Conservation (phyloP, 805 yeast genomes). For the Sugiyamaella qingdaonensis region DNA sequence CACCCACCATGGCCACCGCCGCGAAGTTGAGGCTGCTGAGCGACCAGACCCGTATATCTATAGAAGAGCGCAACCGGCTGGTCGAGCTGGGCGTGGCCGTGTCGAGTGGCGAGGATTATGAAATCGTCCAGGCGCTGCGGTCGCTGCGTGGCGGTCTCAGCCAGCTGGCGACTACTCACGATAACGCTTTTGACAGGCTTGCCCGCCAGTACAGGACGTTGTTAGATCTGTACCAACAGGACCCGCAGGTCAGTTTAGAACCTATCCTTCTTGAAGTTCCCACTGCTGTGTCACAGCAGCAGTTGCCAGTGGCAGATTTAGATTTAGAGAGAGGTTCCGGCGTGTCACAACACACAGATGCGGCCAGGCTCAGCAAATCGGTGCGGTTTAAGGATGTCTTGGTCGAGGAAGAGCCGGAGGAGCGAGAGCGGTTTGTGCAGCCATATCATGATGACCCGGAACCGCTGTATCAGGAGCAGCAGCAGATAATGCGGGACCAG, state of each 20-base stretch:
- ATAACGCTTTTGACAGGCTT: background rate
- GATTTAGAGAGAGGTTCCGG: background rate
- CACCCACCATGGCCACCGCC: constrained; percentile 4
- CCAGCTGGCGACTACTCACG: constrained; percentile 18
- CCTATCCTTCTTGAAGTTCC: background rate
- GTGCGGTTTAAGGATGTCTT: constrained; percentile 31
- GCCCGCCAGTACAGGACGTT: constrained; percentile 4
- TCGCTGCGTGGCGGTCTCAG: constrained; percentile 25
- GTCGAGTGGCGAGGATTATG: constrained; percentile 28
- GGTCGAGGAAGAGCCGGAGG: constrained; percentile 18
- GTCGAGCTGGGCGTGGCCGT: constrained; percentile 26
- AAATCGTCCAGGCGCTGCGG: constrained; percentile 24
- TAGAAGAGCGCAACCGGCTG: constrained; percentile 31
- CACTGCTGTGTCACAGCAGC: background rate
- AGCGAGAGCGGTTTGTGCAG: constrained; percentile 18
- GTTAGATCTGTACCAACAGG: constrained; percentile 11
- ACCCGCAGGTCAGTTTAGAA: constrained; percentile 8
- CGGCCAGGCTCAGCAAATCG: constrained; percentile 20
- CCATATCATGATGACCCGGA: constrained; percentile 30
- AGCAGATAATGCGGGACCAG: constrained; percentile 34
- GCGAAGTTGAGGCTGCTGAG: constrained; percentile 25
- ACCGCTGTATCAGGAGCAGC: constrained; percentile 26
- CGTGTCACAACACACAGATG: background rate
- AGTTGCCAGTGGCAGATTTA: background rate
- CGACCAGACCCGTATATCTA: constrained; percentile 30